phyloP scores from a whole-genome alignment of 2,329 filamentous ascomycete species.

The Calycina marina region DNA sequence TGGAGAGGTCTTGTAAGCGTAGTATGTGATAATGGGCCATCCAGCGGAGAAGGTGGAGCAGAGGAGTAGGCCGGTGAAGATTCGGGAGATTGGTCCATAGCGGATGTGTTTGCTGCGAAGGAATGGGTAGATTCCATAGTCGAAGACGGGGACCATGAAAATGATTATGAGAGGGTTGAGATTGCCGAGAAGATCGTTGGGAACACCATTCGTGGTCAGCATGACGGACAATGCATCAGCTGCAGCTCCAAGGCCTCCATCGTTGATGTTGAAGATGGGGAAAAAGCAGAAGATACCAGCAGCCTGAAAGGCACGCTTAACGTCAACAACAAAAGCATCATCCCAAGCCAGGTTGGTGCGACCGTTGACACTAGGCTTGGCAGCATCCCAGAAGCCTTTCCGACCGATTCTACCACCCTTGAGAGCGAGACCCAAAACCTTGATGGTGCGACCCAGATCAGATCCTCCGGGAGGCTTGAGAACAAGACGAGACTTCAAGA shows the following conservation, averaged over 20 bases:
- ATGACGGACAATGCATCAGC: slow-evolving; percentile 38
- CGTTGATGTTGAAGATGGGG: slow-evolving; percentile 27
- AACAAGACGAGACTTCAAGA: slow-evolving; percentile 24
- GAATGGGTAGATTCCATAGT: slow-evolving; percentile 51
- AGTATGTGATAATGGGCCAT: slow-evolving; percentile 41
- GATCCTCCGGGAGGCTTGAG: slow-evolving; percentile 31
- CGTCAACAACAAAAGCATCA: slow-evolving; percentile 68
- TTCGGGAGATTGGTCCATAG: slow-evolving; percentile 63
- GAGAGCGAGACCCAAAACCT: slow-evolving; percentile 27
- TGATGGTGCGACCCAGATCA: slow-evolving; percentile 30
- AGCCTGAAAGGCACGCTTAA: slow-evolving; percentile 52
- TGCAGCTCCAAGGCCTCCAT: slow-evolving; percentile 32
- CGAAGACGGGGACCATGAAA: slow-evolving; percentile 57
- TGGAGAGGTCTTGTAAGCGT: slow-evolving; percentile 45
- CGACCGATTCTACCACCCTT: slow-evolving; percentile 32
- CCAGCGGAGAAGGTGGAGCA: slow-evolving; percentile 43
- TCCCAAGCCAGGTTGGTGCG: slow-evolving; percentile 50
- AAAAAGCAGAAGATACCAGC: slow-evolving; percentile 51
- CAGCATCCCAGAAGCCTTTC: slow-evolving; percentile 46
- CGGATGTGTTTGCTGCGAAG: slow-evolving; percentile 47
- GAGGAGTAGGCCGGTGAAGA: slow-evolving; percentile 54
- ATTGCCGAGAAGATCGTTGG: slow-evolving; percentile 67
- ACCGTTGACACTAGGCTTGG: slow-evolving; percentile 49
- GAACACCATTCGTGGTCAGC: slow-evolving; percentile 54
- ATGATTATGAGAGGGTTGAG: slow-evolving; percentile 63